Evolutionary conservation across 2,329 filamentous ascomycete genomes (phyloP), one percentile per base, ranked within the genome.

Genomic region (Orbilia quercus): DNA sequence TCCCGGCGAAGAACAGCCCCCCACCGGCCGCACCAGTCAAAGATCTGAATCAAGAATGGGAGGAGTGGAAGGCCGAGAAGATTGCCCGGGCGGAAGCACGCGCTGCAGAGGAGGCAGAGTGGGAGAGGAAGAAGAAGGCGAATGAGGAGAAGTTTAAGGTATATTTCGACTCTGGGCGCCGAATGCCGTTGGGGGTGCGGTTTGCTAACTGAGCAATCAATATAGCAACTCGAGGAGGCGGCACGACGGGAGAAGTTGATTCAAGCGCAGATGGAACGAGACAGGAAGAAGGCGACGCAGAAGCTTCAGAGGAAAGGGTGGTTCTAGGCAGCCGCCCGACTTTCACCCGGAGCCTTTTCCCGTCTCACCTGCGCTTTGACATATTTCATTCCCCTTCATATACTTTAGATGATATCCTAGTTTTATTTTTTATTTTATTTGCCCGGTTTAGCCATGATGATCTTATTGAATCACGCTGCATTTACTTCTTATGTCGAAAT

Each of bases 31-130:
- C 54, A 18, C 60, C 69, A 14, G 28, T 23, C 38, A 66, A 73
- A 54, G 69, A 73, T 62, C 20, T 65, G 28, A 73, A 42, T 20
- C 23, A 60, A 28, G 69, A 73, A 45, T 66, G 42, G 47, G 60
- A 73, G 28, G 69, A 73, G 22, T 73, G 69, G 69, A 62, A 73
- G 34, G 60, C 60, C 31, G 69, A 73, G 54, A 73, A 73, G 48
- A 57, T 48, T 31, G 69, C 69, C 9, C 40, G 69, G 16, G 69
- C 53, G 11, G 60, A 60, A 25, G 69, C 69, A 7, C 59, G 53
- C 14, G 67, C 67, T 36, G 67, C 67, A 54, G 67, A 72, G 18
- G 60, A 73, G 40, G 69, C 60, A 16, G 69, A 66, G 48, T 73
- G 69, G 69, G 69, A 66, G 12, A 57, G 9, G 42, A 73, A 73